These are phyloP conservation scores for Tolypocladium album DNA, from an alignment of 2,329 filamentous ascomycete species.

Conservation along the genomic window DNA sequence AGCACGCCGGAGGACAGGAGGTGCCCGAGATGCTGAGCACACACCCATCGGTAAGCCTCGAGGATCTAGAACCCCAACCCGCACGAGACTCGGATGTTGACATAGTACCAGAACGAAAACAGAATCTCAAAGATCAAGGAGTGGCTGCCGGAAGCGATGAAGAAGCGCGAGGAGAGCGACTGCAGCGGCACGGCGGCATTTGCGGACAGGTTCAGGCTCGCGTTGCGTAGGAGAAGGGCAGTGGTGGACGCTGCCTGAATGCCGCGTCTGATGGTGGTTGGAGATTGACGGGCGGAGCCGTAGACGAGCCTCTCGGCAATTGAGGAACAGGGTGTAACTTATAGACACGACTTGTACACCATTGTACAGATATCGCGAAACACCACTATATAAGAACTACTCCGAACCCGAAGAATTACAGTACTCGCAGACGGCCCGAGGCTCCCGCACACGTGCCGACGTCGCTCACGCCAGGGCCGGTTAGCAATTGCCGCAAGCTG, in stretches of 20 bases:
- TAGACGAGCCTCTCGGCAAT: background rate
- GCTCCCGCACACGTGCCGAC: background rate
- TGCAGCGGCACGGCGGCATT: slow-evolving; percentile 41
- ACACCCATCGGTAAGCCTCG: slow-evolving; percentile 55
- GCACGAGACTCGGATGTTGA: background rate
- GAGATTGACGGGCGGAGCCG: too few relatives aligned
- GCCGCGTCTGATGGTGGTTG: background rate
- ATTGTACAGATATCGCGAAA: background rate
- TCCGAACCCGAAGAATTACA: background rate
- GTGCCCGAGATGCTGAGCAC: slow-evolving; percentile 65
- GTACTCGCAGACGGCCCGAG: background rate
- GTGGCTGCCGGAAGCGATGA: slow-evolving; percentile 48
- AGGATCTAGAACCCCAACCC: background rate
- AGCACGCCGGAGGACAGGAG: slow-evolving; percentile 28
- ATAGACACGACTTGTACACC: background rate
- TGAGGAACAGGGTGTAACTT: background rate
- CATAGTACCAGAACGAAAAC: slow-evolving; percentile 39
- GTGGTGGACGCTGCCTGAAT: slow-evolving; percentile 1
- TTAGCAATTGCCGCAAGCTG: slow-evolving; percentile 3
- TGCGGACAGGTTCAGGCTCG: slow-evolving; percentile 40
- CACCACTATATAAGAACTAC: background rate
- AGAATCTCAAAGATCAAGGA: slow-evolving; percentile 54
- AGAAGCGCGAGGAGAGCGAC: slow-evolving; percentile 42
- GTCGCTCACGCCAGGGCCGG: background rate
- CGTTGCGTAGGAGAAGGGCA: slow-evolving; percentile 25